Base-by-base conservation (phyloP, 345 rosid species). In the Melaleuca quinquenervia region DNA sequence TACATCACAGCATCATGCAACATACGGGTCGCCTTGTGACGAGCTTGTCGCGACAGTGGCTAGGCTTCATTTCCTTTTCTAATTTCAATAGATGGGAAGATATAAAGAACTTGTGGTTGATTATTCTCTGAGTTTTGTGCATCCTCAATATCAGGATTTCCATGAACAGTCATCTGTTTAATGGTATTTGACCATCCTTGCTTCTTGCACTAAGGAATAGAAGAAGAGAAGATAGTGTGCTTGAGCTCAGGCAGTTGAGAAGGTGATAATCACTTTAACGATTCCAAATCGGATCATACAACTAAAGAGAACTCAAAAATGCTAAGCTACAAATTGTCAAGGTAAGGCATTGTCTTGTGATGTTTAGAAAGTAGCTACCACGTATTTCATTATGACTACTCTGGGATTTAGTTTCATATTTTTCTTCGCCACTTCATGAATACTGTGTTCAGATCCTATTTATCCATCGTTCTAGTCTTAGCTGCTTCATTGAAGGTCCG, bases 401-500 rank as follows among this genome's bases (percentile, higher is more conserved):
- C 49, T 14, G 85, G 51, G 22, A 13, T 58, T 4, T 3, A 54
- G 20, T 50, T 18, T 82, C 22, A 52, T 78, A 26, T 44, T 54
- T 50, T 36, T 41, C 5, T 36, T 22, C 8, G 50, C 76, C 50
- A 50, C 76, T 51, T n/a, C 9, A 82, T 36, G 55, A 11, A 27
- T 20, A 32, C 78, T 50, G 48, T 22, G 8, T 58, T 84, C 88
- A 92, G 75, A 87, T 84, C 88, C 90, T 91, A 89, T 89, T 90
- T 83, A 96, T 41, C 99, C 98, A 96, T 86, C 87, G 86, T 84
- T 95, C 96, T 32, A 96, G 96, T 83, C 98, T 90, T 78, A 95
- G 98, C 92, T 96, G 98, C 90, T 94, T 97, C 93, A 92, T 8
- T 41, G 96, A 95, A 56, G 98, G 99, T 64, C 91, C 94, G n/a